These are phyloP conservation scores for Xanthoconium stramineum DNA, from an alignment of 768 basidiomycete genomes.

Conservation along the genomic window DNA sequence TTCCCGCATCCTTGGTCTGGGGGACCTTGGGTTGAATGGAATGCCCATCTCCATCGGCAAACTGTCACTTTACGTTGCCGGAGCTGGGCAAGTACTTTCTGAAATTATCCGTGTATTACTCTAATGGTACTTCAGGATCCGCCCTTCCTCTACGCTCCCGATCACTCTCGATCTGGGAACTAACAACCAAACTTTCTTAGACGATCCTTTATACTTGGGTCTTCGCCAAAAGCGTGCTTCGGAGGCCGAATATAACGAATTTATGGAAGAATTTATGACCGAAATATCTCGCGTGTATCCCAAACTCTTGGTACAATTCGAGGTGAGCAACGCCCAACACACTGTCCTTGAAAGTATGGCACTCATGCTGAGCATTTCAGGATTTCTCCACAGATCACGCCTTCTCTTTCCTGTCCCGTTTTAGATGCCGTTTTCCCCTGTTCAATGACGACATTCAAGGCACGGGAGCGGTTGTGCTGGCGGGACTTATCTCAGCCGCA, in stretches of 20 bases:
- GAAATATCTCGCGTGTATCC: constrained; percentile 77
- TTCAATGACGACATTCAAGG: constrained; percentile 94
- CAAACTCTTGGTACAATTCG: constrained; percentile 82
- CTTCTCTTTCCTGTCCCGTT: constrained; percentile 78
- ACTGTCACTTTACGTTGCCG: constrained; percentile 84
- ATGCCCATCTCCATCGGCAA: constrained; percentile 94
- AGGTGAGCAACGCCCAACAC: constrained; percentile 38
- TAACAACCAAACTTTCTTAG: constrained; percentile 73
- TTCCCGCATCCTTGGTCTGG: constrained; percentile 86
- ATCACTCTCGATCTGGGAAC: constrained; percentile 89
- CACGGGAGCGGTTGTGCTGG: constrained; percentile 89
- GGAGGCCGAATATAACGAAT: constrained; percentile 64
- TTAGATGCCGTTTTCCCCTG: constrained; percentile 69
- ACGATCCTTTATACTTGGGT: constrained; percentile 90
- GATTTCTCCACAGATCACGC: constrained; percentile 94
- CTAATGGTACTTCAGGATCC: constrained; percentile 48
- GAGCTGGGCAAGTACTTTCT: constrained; percentile 63
- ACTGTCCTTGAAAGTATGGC: not conserved
- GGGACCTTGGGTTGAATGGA: constrained; percentile 78
- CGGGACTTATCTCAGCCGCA: constrained; percentile 87
- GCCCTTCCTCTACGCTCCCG: constrained; percentile 73
- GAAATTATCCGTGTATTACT: not conserved
- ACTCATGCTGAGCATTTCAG: constrained; percentile 32
- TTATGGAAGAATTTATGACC: constrained; percentile 93
- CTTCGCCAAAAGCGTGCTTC: constrained; percentile 66